Base-by-base conservation (phyloP, 768 basidiomycete species). In the Lentinula boryana region DNA sequence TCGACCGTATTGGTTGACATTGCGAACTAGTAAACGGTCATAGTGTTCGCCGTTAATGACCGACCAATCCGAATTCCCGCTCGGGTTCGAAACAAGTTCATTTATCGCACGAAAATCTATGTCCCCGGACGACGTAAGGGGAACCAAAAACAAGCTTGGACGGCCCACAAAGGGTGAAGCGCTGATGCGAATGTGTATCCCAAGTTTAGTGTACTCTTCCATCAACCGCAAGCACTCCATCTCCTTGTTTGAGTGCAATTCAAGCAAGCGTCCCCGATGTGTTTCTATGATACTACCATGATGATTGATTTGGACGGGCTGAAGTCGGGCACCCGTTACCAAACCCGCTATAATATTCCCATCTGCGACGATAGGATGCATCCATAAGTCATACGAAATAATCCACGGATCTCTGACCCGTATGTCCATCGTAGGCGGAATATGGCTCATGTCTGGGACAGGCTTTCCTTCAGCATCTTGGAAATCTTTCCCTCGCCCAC, bases 401-500 rank as follows among this genome's bases (percentile, higher is more conserved):
- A 76, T 78, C 88, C 89, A 90, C 7, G 87, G 91, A 70, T 88
- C 84, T 41, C 76, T 78, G 15, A 91, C 85, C 33, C 70, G 49
- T 6, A 88, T 84, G n/a, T 77, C 71, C 78, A 92, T 79, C 61
- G 81, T 78, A 16, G 75, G 73, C 8, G 85, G 82, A 0, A 87
- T 66, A 44, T 76, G 68, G 46, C 73, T 75, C 59, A 82, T 70
- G 60, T 81, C 75, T n/a, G 65, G 63, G 38, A 81, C 72, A 2
- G 68, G 69, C 31, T 74, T 68, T 13, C 80, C 84, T 55, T 87
- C 84, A 0, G 78, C 77, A 64, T 87, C 85, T 57, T 82, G 77
- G 32, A 79, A 76, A 21, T 74, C 78, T 33, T 75, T 77, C 4
- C 77, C 82, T 43, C 75, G 74, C 32, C 80, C 71, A 48, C 78